Percentiles rank a stretch among this genome's conserved stretches.
phyloP scores from a whole-genome alignment of 192 early-diverging fungal genomes.

The Coemansia javaensis region DNA sequence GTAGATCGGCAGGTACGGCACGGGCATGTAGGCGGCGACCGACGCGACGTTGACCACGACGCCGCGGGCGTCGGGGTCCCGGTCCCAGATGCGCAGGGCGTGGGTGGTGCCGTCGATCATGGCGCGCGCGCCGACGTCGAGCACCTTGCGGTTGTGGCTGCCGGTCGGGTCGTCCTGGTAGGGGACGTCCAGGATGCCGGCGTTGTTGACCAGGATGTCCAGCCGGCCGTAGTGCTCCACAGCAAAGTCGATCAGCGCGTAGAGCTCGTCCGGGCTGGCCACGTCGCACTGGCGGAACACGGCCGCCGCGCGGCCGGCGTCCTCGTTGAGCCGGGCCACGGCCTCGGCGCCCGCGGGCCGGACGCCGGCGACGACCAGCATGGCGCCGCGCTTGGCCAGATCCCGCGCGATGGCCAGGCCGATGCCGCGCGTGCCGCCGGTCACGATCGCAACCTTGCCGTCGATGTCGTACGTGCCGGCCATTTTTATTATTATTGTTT shows the following conservation, averaged over 20 bases:
- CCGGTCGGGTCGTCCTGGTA: constrained; percentile 36
- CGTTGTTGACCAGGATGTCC: constrained; percentile 58
- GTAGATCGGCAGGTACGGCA: constrained; percentile 58
- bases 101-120: constrained; percentile 67
- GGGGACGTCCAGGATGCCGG: constrained; percentile 47
- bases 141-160: constrained; percentile 52
- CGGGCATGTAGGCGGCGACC: constrained; percentile 54
- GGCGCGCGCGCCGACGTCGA: constrained; percentile 66
- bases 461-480: background rate
- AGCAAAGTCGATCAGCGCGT: constrained; percentile 41
- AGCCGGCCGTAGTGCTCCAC: constrained; percentile 52
- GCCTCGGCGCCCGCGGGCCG: constrained; percentile 4
- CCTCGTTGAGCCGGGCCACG: constrained; percentile 30
- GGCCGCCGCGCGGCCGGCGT: constrained; percentile 18
- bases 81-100: constrained; percentile 54
- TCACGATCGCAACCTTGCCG: constrained; percentile 61
- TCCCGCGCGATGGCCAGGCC: constrained; percentile 52
- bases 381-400: constrained; percentile 53
- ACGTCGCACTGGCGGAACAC: constrained; percentile 54
- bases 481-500: background rate
- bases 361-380: constrained; percentile 58
- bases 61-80: constrained; percentile 37
- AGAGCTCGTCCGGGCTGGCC: constrained; percentile 15
- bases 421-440: constrained; percentile 60
- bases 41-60: constrained; percentile 69